phyloP scores from a whole-genome alignment of 192 early-diverging fungal species.

The Diversispora epigaea region DNA sequence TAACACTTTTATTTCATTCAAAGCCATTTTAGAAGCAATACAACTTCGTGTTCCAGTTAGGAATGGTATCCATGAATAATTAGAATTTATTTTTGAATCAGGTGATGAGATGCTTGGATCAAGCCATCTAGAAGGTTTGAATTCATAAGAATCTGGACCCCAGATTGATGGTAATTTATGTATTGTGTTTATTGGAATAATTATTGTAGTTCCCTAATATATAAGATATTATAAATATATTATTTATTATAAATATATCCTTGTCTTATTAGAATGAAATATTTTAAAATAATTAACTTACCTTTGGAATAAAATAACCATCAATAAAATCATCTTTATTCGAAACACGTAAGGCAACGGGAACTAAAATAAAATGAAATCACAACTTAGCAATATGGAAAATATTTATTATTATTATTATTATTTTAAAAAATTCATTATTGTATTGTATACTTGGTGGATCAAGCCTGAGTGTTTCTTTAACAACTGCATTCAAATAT shows the following conservation, averaged over 20 bases:
- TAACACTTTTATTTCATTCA: slow-evolving; percentile 56
- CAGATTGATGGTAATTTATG: slow-evolving; percentile 47
- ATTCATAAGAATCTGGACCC: slow-evolving; percentile 52
- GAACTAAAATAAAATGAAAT: slow-evolving; percentile 32
- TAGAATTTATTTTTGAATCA: slow-evolving; percentile 9
- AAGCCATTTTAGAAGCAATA: slow-evolving; percentile 56
- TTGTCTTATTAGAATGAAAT: no score
- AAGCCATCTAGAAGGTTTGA: slow-evolving; percentile 57
- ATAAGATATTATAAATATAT: neutral
- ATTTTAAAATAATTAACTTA: slow-evolving; percentile 8
- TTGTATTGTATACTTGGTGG: no score
- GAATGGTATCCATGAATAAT: slow-evolving; percentile 47
- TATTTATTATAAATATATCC: no score
- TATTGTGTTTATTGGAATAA: slow-evolving; percentile 39
- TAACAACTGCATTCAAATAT: slow-evolving; percentile 51
- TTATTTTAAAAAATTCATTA: neutral
- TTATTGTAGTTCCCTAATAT: slow-evolving; percentile 34
- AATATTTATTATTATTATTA: slow-evolving; percentile 39
- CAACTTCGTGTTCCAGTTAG: slow-evolving; percentile 54
- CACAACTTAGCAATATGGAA: neutral
- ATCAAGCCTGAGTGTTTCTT: slow-evolving; percentile 47
- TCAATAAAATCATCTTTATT: slow-evolving; percentile 40
- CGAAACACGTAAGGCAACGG: slow-evolving; percentile 40
- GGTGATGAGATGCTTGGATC: slow-evolving; percentile 35
- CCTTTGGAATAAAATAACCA: slow-evolving; percentile 52